Percentiles rank a stretch among this genome's conserved stretches.
These are phyloP conservation scores for Sextonia rubra DNA, from an alignment of 164 flowering plant genomes.

Conservation along the genomic window DNA sequence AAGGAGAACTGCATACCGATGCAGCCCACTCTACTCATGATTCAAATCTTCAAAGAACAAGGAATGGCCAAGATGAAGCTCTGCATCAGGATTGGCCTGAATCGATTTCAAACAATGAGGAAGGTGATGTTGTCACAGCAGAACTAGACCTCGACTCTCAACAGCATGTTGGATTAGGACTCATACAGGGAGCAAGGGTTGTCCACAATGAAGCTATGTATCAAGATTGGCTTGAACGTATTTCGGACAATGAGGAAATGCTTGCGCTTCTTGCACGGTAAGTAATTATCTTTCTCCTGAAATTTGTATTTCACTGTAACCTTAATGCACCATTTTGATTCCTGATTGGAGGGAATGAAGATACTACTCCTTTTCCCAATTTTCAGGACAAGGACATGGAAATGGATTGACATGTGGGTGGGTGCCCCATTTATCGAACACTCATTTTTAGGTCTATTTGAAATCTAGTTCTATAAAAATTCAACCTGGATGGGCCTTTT, in stretches of 20 bases:
- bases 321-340: neutral
- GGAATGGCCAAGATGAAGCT: conserved; percentile 52
- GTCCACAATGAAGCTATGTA: conserved; percentile 49
- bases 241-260: conserved; percentile 55
- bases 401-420: neutral
- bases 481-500: too few species aligned
- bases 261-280: conserved; percentile 70
- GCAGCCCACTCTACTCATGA: conserved; percentile 17
- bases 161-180: too few species aligned
- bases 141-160: too few species aligned
- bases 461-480: too few species aligned
- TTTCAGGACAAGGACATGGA: neutral
- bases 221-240: conserved; percentile 45
- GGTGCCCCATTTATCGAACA: too few species aligned
- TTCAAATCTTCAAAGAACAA: conserved; percentile 24
- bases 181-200: conserved; percentile 42
- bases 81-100: conserved; percentile 55
- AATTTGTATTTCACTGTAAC: neutral
- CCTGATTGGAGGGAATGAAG: neutral
- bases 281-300: neutral
- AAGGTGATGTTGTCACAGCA: conserved; percentile 7
- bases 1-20: conserved; percentile 16
- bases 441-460: too few species aligned
- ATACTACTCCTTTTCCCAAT: neutral
- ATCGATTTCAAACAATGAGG: conserved; percentile 43